A percentile compares a stretch with the other conserved stretches of the same genome.
phyloP scores from a whole-genome alignment of 75 land plant species.

The Pinus tabuliformis region DNA sequence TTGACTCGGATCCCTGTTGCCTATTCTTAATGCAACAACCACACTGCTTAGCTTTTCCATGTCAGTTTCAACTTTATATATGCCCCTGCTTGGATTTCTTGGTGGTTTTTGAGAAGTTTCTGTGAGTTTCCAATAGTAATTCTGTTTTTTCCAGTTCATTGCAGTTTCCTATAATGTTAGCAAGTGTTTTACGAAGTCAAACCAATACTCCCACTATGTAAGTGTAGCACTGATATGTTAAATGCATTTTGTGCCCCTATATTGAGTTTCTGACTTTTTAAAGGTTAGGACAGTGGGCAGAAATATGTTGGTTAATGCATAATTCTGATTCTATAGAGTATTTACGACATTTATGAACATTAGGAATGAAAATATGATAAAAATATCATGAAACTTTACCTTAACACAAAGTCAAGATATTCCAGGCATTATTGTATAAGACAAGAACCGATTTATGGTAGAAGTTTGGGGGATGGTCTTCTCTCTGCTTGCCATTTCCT shows the following conservation, averaged over 20 bases:
- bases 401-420: neutral
- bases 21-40: constrained; percentile 66
- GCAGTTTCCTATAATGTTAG: neutral
- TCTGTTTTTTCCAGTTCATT: neutral
- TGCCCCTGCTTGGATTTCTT: neutral
- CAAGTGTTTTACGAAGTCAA: neutral
- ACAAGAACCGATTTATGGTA: neutral
- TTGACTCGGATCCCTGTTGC: constrained; percentile 37
- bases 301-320: neutral
- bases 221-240: too few species aligned
- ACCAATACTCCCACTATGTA: neutral
- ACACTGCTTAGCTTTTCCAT: constrained; percentile 84
- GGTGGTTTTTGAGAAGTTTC: neutral
- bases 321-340: neutral
- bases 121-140: neutral
- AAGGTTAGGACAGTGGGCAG: neutral
- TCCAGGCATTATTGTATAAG: neutral
- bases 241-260: neutral
- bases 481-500: too few species aligned
- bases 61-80: constrained; percentile 36
- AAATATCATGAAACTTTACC: neutral
- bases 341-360: neutral
- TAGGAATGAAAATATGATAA: neutral
- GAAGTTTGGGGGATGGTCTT: too few species aligned
- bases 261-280: neutral